phyloP scores from a whole-genome alignment of 2,329 filamentous ascomycete species.

The Cladosporium sp. region DNA sequence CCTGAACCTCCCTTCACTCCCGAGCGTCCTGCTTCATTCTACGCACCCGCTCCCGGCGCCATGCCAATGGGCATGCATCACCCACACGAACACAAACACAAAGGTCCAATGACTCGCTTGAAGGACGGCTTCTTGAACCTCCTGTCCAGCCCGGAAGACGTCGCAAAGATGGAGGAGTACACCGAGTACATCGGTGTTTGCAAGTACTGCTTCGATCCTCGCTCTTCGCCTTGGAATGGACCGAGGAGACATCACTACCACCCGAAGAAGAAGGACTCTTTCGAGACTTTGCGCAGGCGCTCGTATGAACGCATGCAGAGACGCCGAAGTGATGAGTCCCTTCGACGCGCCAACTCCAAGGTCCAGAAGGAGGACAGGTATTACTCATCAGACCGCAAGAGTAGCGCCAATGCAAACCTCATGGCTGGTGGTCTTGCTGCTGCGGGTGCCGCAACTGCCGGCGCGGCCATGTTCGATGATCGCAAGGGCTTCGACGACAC shows the following conservation, averaged over 20 bases:
- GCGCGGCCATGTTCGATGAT: slow-evolving; percentile 49
- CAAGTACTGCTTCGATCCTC: slow-evolving; percentile 61
- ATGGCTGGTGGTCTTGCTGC: slow-evolving; percentile 53
- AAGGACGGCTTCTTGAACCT: slow-evolving; percentile 51
- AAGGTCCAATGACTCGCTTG: slow-evolving; percentile 55
- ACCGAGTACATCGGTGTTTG: slow-evolving; percentile 64
- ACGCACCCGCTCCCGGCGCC: slow-evolving; percentile 10
- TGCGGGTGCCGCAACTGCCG: slow-evolving; percentile 45
- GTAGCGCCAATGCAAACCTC: slow-evolving; percentile 42
- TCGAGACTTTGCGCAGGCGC: slow-evolving; percentile 27
- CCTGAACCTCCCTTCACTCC: slow-evolving; percentile 11
- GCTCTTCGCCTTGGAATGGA: slow-evolving; percentile 52
- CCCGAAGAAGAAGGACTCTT: slow-evolving; percentile 27
- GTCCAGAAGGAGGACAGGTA: slow-evolving; percentile 60
- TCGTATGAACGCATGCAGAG: slow-evolving; percentile 22
- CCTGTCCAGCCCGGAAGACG: slow-evolving; percentile 49
- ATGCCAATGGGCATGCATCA: slow-evolving; percentile 10
- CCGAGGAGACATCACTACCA: slow-evolving; percentile 58
- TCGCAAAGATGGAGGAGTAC: slow-evolving; percentile 63
- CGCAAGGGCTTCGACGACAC: slow-evolving; percentile 56
- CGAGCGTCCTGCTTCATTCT: slow-evolving; percentile 3
- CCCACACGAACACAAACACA: slow-evolving; percentile 48
- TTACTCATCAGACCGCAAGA: slow-evolving; percentile 47
- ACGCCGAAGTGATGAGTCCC: slow-evolving; percentile 30
- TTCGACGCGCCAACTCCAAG: slow-evolving; percentile 33